Base-by-base conservation (phyloP, 768 basidiomycete genomes). In the Phanerodontia chrysosporium region DNA sequence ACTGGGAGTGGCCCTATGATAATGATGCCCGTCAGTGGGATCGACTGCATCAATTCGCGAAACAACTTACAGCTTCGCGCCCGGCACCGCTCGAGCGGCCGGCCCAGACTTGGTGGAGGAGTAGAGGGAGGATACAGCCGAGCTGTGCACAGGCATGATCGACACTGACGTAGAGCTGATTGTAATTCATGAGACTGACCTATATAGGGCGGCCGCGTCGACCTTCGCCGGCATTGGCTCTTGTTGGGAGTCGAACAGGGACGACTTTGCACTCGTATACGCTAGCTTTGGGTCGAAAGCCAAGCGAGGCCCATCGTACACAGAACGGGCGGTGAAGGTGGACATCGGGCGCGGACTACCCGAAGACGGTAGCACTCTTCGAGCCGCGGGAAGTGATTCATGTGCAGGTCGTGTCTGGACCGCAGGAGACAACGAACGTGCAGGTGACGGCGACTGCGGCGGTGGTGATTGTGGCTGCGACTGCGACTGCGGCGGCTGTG, bases 151-250 rank as follows among this genome's bases (percentile, higher is more conserved):
- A 51, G n/a, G 27, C 18, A 30, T 62, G 24, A 64, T 28, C 18
- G 16, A 51, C 8, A 8, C 13, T n/a, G 13, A 21, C 3, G 49
- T 25, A 28, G 25, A 28, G 16, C 48, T n/a, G n/a, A 28, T 28
- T 7, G n/a, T 49, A 16, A 16, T 10, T 22, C 14, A 12, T 2
- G 27, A 29, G 16, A 62, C 78, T 51, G 64, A 83, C 87, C 81
- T 84, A 74, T 89, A 89, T 29, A 88, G 78, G 2, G 80, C 73
- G 16, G 75, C 62, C 1, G 80, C 61, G 45, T 67, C 59, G 1
- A 63, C 46, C n/a, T 62, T 54, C 22, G 58, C 63, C n/a, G 64
- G 66, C 25, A 60, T 51, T 22, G 58, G 49, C 14, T 62, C 57
- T 27, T 55, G 60, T 58, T 28, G 45, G 53, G 24, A 35, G 18